Evolutionary conservation across 306 rosid genomes (phyloP).

Genomic region (Echinosophora koreensis): DNA sequence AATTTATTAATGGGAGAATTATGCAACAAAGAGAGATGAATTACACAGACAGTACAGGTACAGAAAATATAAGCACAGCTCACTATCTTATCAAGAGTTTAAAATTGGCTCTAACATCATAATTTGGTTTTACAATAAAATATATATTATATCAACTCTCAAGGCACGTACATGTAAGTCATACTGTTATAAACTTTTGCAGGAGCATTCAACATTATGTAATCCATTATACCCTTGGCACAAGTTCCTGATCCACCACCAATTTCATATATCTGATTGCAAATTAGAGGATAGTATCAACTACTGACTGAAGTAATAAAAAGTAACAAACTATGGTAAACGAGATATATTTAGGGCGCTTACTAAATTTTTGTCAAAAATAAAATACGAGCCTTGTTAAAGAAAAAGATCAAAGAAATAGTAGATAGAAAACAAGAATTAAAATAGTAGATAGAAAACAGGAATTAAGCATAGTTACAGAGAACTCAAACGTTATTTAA

Average conservation of each 20-base stretch:
- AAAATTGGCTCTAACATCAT: conserved; percentile 35
- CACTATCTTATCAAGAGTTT: conserved; percentile 26
- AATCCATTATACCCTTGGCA: conserved; percentile 98
- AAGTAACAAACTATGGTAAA: conserved; percentile 26
- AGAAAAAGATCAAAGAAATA: conserved; percentile 20
- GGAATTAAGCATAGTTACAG: conserved; percentile 4
- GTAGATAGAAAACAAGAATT: not conserved
- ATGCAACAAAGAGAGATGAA: conserved; percentile 32
- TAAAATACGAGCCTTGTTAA: not conserved
- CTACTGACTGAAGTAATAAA: conserved; percentile 44
- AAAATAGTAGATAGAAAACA: conserved; percentile 19
- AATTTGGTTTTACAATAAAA: conserved; percentile 43
- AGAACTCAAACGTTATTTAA: conserved; percentile 34
- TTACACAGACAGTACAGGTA: conserved; percentile 1
- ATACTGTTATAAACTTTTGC: conserved; percentile 83
- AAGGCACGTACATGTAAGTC: conserved; percentile 85
- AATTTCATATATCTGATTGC: conserved; percentile 95
- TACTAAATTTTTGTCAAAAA: conserved; percentile 11
- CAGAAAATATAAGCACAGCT: conserved; percentile 38
- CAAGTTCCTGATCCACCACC: conserved; percentile 99
- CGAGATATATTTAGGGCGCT: conserved; percentile 32
- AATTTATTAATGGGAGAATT: conserved; percentile 36
- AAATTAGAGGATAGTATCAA: conserved; percentile 56
- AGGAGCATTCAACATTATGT: conserved; percentile 96
- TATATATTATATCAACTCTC: conserved; percentile 31